phyloP scores from a whole-genome alignment of 139 green algal genomes.

The Micractinium sp. region DNA sequence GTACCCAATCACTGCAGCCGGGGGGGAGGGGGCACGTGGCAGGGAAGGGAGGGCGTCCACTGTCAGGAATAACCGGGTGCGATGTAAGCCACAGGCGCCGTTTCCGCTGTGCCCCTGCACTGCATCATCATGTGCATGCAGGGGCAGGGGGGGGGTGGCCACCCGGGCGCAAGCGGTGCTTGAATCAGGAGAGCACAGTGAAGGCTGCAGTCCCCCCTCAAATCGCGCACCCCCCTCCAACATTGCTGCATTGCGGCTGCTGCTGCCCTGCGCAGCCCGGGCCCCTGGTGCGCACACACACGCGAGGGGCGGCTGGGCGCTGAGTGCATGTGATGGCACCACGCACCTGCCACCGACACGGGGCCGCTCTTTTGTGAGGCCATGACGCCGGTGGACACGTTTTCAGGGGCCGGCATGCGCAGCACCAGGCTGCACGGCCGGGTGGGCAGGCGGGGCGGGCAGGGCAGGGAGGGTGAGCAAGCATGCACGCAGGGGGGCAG shows the following conservation, averaged over 20 bases:
- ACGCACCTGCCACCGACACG: conserved; percentile 56
- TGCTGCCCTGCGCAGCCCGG: too few relatives aligned
- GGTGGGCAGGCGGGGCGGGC: neutral
- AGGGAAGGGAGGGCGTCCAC: neutral
- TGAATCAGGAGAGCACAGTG: too few relatives aligned
- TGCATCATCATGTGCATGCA: neutral
- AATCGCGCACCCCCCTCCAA: too few relatives aligned
- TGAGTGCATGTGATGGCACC: too few relatives aligned
- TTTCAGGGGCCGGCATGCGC: conserved; percentile 49
- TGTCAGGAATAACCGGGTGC: too few relatives aligned
- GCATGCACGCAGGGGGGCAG: neutral
- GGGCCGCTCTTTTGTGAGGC: conserved; percentile 69
- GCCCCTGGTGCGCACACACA: too few relatives aligned
- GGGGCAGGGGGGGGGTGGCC: neutral
- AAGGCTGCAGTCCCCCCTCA: too few relatives aligned
- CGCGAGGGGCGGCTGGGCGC: too few relatives aligned
- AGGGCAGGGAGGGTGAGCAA: neutral
- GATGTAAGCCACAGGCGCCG: too few relatives aligned
- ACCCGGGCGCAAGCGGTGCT: neutral
- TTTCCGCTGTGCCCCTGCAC: too few relatives aligned
- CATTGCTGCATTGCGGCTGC: too few relatives aligned
- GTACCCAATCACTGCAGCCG: conserved; percentile 45
- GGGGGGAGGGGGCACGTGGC: neutral
- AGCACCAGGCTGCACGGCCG: conserved; percentile 29
- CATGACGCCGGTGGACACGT: conserved; percentile 58